Evolutionary conservation across 2,329 filamentous ascomycete species (phyloP).

Genomic region (Colletotrichum phormii): DNA sequence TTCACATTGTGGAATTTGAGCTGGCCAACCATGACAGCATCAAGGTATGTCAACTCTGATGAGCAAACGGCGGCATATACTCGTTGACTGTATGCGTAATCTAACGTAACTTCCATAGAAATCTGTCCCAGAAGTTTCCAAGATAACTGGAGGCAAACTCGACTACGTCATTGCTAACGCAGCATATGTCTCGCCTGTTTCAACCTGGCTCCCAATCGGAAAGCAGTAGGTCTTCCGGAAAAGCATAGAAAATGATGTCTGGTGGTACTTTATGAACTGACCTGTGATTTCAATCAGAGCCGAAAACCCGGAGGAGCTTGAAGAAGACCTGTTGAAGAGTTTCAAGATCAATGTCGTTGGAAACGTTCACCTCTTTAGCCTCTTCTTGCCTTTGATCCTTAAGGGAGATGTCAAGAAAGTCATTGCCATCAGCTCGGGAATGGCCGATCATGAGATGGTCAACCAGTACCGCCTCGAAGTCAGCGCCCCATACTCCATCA

Average conservation of each 20-base stretch:
- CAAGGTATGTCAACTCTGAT: conserved; percentile 41
- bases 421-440: conserved; percentile 60
- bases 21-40: conserved; percentile 53
- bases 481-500: conserved; percentile 56
- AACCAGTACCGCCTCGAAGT: conserved; percentile 49
- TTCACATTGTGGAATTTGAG: conserved; percentile 55
- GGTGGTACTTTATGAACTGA: background rate
- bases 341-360: conserved; percentile 63
- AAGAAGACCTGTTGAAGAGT: conserved; percentile 10
- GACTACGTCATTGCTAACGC: conserved; percentile 67
- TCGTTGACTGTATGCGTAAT: background rate
- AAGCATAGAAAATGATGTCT: too few species aligned
- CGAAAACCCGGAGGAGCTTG: conserved; percentile 25
- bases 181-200: conserved; percentile 47
- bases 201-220: conserved; percentile 47
- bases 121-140: conserved; percentile 39
- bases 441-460: conserved; percentile 59
- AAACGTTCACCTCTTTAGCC: conserved; percentile 63
- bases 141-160: conserved; percentile 53
- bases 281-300: conserved; percentile 8
- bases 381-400: conserved; percentile 64
- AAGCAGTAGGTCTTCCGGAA: conserved; percentile 47
- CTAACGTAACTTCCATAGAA: background rate
- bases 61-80: too few species aligned
- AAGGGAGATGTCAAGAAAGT: conserved; percentile 65